These are phyloP conservation scores for Harringtonia aguacate DNA, from an alignment of 2,329 filamentous ascomycete species.

Conservation along the genomic window DNA sequence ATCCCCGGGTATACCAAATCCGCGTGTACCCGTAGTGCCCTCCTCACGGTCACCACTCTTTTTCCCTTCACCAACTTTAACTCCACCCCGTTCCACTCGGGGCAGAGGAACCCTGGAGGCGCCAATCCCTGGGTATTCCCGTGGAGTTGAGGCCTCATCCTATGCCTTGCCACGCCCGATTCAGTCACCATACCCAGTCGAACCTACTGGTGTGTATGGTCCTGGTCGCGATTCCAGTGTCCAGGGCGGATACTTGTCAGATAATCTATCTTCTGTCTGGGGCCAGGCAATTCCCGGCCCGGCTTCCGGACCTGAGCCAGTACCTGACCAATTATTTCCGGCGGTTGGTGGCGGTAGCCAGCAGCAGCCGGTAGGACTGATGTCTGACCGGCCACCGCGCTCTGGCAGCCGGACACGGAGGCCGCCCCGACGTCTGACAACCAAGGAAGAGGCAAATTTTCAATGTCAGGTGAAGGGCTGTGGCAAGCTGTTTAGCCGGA, in stretches of 20 bases:
- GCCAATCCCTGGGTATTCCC: background rate
- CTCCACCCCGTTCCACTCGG: no score
- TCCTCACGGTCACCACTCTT: no score
- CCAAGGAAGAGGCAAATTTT: constrained; percentile 60
- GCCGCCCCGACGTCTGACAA: constrained; percentile 42
- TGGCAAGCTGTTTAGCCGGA: constrained; percentile 68
- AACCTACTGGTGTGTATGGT: constrained; percentile 7
- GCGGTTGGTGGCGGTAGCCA: background rate
- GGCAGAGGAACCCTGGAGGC: background rate
- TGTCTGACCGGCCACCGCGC: background rate
- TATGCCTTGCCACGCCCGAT: background rate
- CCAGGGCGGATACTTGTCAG: constrained; percentile 24
- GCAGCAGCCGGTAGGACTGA: background rate
- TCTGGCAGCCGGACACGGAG: constrained; percentile 20
- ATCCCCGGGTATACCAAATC: background rate
- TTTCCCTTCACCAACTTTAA: no score
- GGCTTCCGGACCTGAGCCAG: no score
- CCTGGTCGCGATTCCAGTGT: constrained; percentile 12
- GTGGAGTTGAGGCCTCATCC: no score
- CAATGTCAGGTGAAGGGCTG: constrained; percentile 60
- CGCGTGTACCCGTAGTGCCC: constrained; percentile 2
- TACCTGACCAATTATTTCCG: no score
- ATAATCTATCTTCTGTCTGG: constrained; percentile 26
- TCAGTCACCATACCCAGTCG: background rate
- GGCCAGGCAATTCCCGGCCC: constrained; percentile 14